Conservation (phyloP, 1,284 basidiomycete species). For the Wolfiporia cocos region DNA sequence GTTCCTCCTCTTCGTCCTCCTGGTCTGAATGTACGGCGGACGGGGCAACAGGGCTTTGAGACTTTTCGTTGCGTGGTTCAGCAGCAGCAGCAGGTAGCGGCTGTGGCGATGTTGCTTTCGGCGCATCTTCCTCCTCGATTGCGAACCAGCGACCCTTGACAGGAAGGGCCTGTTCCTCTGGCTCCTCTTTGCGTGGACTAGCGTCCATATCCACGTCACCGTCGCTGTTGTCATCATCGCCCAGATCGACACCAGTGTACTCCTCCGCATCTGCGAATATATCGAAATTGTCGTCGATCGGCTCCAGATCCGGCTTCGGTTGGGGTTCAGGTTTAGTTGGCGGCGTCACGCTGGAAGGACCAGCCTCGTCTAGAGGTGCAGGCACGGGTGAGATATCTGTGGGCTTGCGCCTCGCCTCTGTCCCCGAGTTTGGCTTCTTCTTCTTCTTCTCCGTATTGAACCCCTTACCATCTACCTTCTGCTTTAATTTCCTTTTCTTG, state of each 20-base stretch:
- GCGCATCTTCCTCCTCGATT: conserved; percentile 16
- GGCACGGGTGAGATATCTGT: no score
- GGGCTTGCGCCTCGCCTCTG: neutral
- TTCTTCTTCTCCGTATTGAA: no score
- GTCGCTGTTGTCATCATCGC: conserved; percentile 48
- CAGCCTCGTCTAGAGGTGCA: conserved; percentile 7
- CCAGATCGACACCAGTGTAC: conserved; percentile 66
- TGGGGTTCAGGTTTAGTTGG: conserved; percentile 13
- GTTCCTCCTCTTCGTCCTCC: conserved; percentile 31
- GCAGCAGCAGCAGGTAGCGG: neutral
- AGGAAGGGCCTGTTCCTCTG: conserved; percentile 5
- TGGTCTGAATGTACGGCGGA: neutral
- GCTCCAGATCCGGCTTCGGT: conserved; percentile 28
- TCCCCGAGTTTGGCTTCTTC: neutral
- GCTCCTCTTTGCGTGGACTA: conserved; percentile 7
- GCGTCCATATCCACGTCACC: conserved; percentile 14
- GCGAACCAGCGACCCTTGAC: conserved; percentile 14
- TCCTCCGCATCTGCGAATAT: conserved; percentile 87
- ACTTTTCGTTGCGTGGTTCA: no score
- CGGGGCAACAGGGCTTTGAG: neutral
- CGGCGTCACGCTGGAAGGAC: conserved; percentile 13
- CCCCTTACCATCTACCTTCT: conserved; percentile 26
- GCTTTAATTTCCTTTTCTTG: conserved; percentile 28
- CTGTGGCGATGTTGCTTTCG: neutral
- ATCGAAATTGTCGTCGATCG: conserved; percentile 51